Evolutionary conservation across 768 basidiomycete genomes (phyloP).

Genomic region (Macrolepiota fuliginosa): DNA sequence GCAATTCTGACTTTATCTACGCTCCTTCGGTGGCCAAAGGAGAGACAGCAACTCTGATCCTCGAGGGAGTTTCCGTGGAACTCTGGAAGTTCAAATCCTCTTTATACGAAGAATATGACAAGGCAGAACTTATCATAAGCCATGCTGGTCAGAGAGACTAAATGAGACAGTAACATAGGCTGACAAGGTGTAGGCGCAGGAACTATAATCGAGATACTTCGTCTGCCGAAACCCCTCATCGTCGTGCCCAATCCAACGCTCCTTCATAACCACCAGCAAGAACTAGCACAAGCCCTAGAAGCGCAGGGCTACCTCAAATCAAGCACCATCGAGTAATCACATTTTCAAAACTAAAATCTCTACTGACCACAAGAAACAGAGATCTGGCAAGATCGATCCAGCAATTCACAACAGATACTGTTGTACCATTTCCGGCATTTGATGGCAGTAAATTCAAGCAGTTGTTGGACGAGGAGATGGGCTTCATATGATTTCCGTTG

Average conservation of each 20-base stretch:
- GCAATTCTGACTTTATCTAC: slow-evolving; percentile 55
- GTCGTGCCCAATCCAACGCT: slow-evolving; percentile 88
- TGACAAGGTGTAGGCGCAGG: slow-evolving; percentile 68
- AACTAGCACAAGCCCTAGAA: slow-evolving; percentile 73
- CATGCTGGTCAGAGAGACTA: slow-evolving; percentile 74
- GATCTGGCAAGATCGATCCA: slow-evolving; percentile 54
- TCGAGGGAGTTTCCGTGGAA: slow-evolving; percentile 52
- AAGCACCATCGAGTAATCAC: slow-evolving; percentile 56
- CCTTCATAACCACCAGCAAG: slow-evolving; percentile 91
- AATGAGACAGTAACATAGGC: not conserved
- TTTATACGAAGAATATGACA: slow-evolving; percentile 60
- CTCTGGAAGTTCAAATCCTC: slow-evolving; percentile 75
- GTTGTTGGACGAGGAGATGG: slow-evolving; percentile 79
- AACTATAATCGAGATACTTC: slow-evolving; percentile 86
- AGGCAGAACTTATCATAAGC: slow-evolving; percentile 80
- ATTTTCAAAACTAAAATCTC: not conserved
- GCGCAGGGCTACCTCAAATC: slow-evolving; percentile 55
- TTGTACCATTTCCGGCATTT: slow-evolving; percentile 65
- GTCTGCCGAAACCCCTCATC: slow-evolving; percentile 73
- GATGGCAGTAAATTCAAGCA: slow-evolving; percentile 65
- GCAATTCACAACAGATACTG: slow-evolving; percentile 38
- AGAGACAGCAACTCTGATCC: slow-evolving; percentile 23
- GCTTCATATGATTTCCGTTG: slow-evolving; percentile 37
- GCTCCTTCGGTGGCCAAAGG: slow-evolving; percentile 27
- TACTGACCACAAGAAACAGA: slow-evolving; percentile 27